Base-by-base conservation (phyloP, 306 rosid genomes). In the Acacia confusa region DNA sequence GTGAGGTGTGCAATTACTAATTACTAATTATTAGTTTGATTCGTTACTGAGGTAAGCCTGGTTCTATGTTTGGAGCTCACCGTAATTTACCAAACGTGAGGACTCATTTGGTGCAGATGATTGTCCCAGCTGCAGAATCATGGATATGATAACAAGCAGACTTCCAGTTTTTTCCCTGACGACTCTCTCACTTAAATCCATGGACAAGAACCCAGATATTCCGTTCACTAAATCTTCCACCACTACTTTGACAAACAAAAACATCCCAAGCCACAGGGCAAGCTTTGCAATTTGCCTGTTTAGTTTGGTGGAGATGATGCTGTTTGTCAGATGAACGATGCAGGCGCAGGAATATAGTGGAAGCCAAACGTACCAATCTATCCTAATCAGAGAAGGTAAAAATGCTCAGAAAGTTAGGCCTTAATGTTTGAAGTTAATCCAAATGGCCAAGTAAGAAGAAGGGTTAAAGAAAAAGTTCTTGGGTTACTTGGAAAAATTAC, bases 331-430 rank as follows among this genome's bases (percentile, higher is more conserved):
- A 79, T 83, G 89, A 45, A 91, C 88, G 58, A 85, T 53, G 86
- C 90, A 85, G 74, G 82, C 91, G 66, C 88, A 84, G 27, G 73
- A 77, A 81, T 89, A 88, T 19, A 87, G 88, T n/a, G 89, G 92
- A 83, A 89, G 78, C 97, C 95, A 89, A 53, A 91, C 86, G 80
- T 91, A 92, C 94, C 97, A 92, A 83, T 91, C 94, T 91, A 79
- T 4, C 58, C 14, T 72, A 74, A 50, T 38, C 38, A 0, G 19
- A 41, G 66, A 20, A 70, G 0, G 16, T 4, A 22, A 7, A 65
- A 27, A 48, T 16, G 10, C 43, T 17, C 27, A 50, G 57, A 79
- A 66, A 25, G 25, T 25, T 38, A 63, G 71, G 34, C 6, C 20
- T 52, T 38, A 6, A n/a, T 8, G 0, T 36, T 7, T 44, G 60